phyloP scores from a whole-genome alignment of 2,329 filamentous ascomycete genomes.

The Leptographium procerum region DNA sequence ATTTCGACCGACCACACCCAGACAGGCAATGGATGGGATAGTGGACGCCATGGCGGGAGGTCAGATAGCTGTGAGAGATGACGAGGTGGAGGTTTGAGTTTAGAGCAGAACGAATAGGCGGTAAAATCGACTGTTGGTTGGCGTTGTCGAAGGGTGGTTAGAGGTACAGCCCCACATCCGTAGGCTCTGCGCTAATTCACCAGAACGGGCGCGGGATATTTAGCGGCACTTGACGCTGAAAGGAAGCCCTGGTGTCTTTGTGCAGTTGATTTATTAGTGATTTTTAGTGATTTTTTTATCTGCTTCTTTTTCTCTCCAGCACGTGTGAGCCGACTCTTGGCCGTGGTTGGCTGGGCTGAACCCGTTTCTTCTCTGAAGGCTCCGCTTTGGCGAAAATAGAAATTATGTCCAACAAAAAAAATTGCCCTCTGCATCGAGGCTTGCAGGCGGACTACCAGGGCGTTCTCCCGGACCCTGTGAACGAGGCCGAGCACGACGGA shows the following conservation, averaged over 20 bases:
- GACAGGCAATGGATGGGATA: conserved; percentile 76
- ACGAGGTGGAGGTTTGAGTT: neutral
- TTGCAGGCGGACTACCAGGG: neutral
- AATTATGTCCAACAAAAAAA: neutral
- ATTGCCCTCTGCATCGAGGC: neutral
- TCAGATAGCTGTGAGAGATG: neutral
- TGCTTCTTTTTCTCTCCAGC: neutral
- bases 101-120: neutral
- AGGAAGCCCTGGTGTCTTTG: neutral
- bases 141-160: neutral
- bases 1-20: conserved; percentile 88
- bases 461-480: neutral
- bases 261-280: neutral
- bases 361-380: neutral
- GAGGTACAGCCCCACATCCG: neutral
- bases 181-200: neutral
- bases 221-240: neutral
- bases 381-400: neutral
- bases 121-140: neutral
- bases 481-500: neutral
- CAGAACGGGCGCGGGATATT: neutral
- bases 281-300: too few relatives aligned
- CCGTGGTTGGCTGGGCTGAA: neutral
- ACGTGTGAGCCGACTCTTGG: neutral
- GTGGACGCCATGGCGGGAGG: conserved; percentile 39